These are phyloP conservation scores for Chaetomium sp. DNA, from an alignment of 2,329 filamentous ascomycete species.

Conservation along the genomic window DNA sequence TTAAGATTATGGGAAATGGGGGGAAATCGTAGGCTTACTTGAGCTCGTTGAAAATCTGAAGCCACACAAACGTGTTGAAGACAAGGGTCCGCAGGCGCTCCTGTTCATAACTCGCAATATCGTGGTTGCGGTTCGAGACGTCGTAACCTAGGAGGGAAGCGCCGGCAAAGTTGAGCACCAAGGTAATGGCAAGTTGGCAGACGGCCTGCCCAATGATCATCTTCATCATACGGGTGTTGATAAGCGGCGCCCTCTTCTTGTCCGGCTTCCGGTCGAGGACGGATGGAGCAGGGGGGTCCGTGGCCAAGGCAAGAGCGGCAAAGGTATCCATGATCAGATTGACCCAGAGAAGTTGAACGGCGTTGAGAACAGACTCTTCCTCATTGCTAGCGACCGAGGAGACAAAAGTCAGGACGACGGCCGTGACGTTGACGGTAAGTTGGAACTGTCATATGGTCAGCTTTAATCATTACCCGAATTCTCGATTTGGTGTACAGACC, in stretches of 20 bases:
- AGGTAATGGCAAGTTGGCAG: conserved; percentile 64
- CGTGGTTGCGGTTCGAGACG: conserved; percentile 25
- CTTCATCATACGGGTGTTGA: conserved; percentile 77
- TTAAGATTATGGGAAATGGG: not conserved
- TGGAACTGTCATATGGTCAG: conserved; percentile 41
- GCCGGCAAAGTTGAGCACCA: conserved; percentile 64
- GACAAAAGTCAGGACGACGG: conserved; percentile 70
- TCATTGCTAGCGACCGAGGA: conserved; percentile 60
- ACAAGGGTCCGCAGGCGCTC: conserved; percentile 59
- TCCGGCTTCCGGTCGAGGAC: conserved; percentile 57
- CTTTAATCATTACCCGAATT: not conserved
- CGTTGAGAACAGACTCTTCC: conserved; percentile 63
- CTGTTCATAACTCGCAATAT: conserved; percentile 32
- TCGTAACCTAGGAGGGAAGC: conserved; percentile 52
- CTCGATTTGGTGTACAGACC: not conserved
- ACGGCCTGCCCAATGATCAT: conserved; percentile 80
- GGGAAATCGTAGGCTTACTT: not conserved
- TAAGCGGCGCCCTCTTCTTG: conserved; percentile 64
- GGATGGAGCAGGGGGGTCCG: conserved; percentile 32
- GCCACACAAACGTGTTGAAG: conserved; percentile 82
- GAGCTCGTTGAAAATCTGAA: conserved; percentile 69
- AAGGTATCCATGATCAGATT: conserved; percentile 85
- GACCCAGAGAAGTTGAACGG: conserved; percentile 78
- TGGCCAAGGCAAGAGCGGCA: conserved; percentile 59
- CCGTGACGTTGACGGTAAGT: conserved; percentile 73